These are phyloP conservation scores for Mangifera indica DNA, from an alignment of 345 rosid species.

Conservation along the genomic window DNA sequence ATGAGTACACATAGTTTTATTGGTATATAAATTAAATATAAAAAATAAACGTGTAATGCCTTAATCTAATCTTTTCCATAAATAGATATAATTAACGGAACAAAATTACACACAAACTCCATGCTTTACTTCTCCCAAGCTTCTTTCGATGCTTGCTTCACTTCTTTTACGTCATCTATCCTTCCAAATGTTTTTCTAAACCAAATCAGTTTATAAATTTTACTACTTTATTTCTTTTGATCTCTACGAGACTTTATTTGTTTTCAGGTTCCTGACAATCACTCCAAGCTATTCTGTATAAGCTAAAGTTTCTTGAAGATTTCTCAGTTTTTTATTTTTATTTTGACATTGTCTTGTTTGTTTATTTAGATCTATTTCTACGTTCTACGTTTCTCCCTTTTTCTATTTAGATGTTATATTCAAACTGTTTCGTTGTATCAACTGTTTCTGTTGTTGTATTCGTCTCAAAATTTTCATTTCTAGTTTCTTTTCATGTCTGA, in stretches of 20 bases:
- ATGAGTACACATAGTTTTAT: too few species aligned
- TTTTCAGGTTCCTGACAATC: background rate
- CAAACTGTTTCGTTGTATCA: background rate
- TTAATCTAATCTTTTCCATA: too few species aligned
- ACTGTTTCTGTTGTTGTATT: background rate
- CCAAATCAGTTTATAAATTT: conserved; percentile 16
- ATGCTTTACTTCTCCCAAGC: background rate
- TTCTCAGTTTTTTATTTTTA: background rate
- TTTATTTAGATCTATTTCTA: conserved; percentile 17
- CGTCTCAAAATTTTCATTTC: background rate
- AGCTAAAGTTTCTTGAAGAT: background rate
- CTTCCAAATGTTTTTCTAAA: background rate
- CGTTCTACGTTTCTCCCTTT: background rate
- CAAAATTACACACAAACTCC: background rate
- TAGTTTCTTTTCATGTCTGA: background rate
- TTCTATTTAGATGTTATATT: background rate
- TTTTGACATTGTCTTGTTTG: background rate
- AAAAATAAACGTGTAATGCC: too few species aligned
- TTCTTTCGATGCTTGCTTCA: background rate
- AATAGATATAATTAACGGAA: background rate
- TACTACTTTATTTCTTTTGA: background rate
- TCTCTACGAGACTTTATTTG: background rate
- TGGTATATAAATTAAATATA: too few species aligned
- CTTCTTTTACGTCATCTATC: too few species aligned
- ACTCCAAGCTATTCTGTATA: background rate